Evolutionary conservation across 768 basidiomycete genomes (phyloP), one percentile per base, ranked within the genome.

Genomic region (Fistulinella prunicolor): DNA sequence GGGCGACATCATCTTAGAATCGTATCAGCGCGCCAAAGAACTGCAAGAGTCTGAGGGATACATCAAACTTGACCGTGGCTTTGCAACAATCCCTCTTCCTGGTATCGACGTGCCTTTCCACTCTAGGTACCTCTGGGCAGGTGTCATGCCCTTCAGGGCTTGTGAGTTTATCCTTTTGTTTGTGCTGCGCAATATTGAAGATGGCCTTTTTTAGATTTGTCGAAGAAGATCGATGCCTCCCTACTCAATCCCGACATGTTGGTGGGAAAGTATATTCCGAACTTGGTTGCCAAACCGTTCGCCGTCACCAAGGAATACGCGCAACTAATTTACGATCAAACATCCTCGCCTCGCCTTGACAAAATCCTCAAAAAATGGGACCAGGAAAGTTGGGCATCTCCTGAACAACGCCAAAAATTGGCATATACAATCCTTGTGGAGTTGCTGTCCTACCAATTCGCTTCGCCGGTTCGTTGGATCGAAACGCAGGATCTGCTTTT

Each of bases 81-180:
- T 94, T 58, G 95, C 95, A 1, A 94, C 93, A 17, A 94, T 94
- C 49, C 93, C 92, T 35, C 78, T 95, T 32, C 91, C 94, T 32
- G 95, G 95, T 52, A 97, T 99, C 59, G 96, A 98, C 60, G 96
- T 99, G 1, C 96, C 96, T 4, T 99, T 99, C 89, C 96, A 99
- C 69, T 98, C 96, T 4, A 88, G 94, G 50, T 99, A 98, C 70
- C 80, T 99, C 32, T 99, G 96, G 96, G 94, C 94, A 14, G 94
- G 94, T 64, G 94, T 96, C 23, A 79, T 95, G 84, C 91, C 94
- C 9, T 95, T 96, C 89, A 84, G 94, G 57, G 90, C 92, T 47
- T 96, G 89, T 93, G 63, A 71, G 89, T 79, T 20, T 42, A n/a
- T 28, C 9, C 6, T 13, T 29, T 32, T 39, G 38, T 39, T 45